phyloP scores from a whole-genome alignment of 2,329 filamentous ascomycete genomes.

The Trichophyton verrucosum region DNA sequence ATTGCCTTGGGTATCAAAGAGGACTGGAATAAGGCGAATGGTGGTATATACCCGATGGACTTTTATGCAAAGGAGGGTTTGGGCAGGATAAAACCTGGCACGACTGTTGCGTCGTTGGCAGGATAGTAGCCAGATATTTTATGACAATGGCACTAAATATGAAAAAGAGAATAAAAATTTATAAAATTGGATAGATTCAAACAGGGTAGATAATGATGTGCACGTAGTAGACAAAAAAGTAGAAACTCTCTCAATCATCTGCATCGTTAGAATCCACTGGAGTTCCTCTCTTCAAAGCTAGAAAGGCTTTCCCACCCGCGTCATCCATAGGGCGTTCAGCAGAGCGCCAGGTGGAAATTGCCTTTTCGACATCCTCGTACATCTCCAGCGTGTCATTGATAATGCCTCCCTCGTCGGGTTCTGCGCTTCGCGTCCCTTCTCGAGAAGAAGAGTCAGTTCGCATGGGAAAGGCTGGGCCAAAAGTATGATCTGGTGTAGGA shows the following conservation, averaged over 20 bases:
- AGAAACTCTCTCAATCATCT: constrained; percentile 5
- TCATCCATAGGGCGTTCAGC: constrained; percentile 45
- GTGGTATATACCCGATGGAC: constrained; percentile 85
- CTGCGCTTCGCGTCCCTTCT: constrained; percentile 43
- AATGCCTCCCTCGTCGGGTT: constrained; percentile 65
- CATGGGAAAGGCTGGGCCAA: constrained; percentile 48
- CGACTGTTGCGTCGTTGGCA: constrained; percentile 4
- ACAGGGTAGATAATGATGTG: not conserved
- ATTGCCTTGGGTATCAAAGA: constrained; percentile 71
- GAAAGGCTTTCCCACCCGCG: constrained; percentile 21
- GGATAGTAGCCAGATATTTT: not conserved
- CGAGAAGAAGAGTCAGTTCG: constrained; percentile 30
- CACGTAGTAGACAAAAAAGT: not conserved
- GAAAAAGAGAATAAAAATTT: not conserved
- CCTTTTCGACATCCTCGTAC: constrained; percentile 75
- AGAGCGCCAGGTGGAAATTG: constrained; percentile 61
- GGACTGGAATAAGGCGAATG: constrained; percentile 53
- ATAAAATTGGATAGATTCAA: not conserved
- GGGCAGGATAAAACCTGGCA: constrained; percentile 54
- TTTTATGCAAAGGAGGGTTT: constrained; percentile 90
- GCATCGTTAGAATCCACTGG: constrained; percentile 6
- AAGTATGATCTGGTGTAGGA: constrained; percentile 60
- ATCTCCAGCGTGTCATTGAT: constrained; percentile 81
- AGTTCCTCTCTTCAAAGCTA: constrained; percentile 20
- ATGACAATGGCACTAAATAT: not conserved